Evolutionary conservation across 192 early-diverging fungal species (phyloP).

Genomic region (Mortierella hygrophila): DNA sequence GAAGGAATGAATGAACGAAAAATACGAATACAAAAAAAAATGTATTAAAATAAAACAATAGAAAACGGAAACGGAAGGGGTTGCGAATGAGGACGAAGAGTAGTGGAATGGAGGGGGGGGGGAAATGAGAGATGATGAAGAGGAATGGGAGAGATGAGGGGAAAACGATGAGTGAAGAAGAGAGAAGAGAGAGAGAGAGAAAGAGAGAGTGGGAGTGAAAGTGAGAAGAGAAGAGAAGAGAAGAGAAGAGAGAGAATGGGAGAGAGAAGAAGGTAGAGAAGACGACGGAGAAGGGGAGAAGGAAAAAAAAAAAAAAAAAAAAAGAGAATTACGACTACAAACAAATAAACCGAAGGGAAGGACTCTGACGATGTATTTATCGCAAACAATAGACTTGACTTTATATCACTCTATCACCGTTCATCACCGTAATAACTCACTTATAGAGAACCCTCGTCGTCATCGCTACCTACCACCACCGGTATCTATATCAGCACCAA

Average conservation of each 20-base stretch:
- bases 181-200: neutral
- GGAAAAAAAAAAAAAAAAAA: neutral
- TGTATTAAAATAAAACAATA: neutral
- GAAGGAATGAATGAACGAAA: neutral
- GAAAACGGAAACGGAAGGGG: neutral
- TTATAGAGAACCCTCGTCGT: no score
- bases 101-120: slow-evolving; percentile 3
- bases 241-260: neutral
- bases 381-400: neutral
- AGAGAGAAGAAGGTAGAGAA: neutral
- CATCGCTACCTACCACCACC: no score
- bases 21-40: neutral
- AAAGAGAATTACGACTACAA: neutral
- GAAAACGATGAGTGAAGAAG: neutral
- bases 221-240: neutral
- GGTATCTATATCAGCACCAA: no score
- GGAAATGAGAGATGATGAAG: neutral
- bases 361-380: no score
- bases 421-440: no score
- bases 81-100: neutral
- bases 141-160: neutral
- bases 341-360: neutral
- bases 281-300: neutral
- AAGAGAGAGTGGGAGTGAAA: neutral
- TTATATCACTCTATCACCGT: neutral